Base-by-base conservation (phyloP, 768 basidiomycete genomes). In the Lentinus tigrinus region DNA sequence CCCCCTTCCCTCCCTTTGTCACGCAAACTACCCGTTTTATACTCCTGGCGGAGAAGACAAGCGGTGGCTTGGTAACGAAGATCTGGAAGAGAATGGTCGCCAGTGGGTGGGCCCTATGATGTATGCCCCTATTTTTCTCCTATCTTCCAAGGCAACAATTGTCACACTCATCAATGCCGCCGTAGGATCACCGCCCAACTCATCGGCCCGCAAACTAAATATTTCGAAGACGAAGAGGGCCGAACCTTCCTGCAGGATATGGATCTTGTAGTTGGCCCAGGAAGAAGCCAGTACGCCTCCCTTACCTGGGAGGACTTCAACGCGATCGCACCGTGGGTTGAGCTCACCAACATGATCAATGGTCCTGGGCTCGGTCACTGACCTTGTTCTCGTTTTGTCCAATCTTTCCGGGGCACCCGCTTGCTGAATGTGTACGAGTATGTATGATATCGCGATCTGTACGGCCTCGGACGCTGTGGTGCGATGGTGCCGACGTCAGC, bases 261-360 rank as follows among this genome's bases (percentile, higher is more conserved):
- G 23, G 82, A 81, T 62, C 73, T 83, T 11, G 72, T 82, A 24
- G 66, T 73, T 21, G 81, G 78, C 16, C 66, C 77, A 3, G 77
- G 81, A 48, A 74, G 83, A 40, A 75, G 75, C 17, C 87, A 85
- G 48, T 92, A 85, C 68, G 83, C 82, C 7, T 90, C 89, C 11
- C 84, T 93, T 58, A 80, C 78, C 0, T 87, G 84, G 84, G 73
- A 74, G 19, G 91, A 93, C 68, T 72, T 93, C 38, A 77, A 78
- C 67, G 78, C 83, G 31, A 82, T 92, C 56, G 88, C 91, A 38
- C 91, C 89, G 3, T 93, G 91, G 91, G 81, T 93, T 75, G 80
- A 85, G 54, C 78, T 90, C 56, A 80, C 84, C 28, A 85, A 77
- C 66, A 81, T 76, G 65, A 85, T 92, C 59, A 78, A 84, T 56